Evolutionary conservation across 2,329 filamentous ascomycete species (phyloP).

Genomic region (Escovopsis weberi): DNA sequence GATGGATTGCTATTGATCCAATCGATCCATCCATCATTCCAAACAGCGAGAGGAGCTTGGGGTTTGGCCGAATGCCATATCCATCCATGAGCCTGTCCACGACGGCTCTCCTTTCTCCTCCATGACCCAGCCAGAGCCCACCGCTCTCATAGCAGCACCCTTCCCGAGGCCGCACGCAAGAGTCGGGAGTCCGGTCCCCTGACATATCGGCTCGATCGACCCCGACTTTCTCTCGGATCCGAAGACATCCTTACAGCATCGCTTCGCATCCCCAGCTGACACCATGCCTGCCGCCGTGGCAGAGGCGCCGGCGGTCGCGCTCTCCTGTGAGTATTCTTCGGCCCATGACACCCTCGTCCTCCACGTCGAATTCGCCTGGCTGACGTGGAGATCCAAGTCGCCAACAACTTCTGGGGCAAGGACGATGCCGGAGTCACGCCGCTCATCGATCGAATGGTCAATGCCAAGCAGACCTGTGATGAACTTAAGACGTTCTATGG

Average conservation of each 20-base stretch:
- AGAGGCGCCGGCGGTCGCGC: conserved; percentile 49
- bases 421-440: conserved; percentile 91
- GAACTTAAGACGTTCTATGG: conserved; percentile 86
- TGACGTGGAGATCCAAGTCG: conserved; percentile 41
- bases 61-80: no score
- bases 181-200: no score
- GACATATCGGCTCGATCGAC: no score
- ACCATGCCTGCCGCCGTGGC: conserved; percentile 46
- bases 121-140: no score
- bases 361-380: no score
- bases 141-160: no score
- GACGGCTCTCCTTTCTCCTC: background rate
- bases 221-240: no score
- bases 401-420: conserved; percentile 99
- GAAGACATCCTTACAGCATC: background rate
- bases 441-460: conserved; percentile 85
- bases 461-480: conserved; percentile 86
- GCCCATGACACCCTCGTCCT: no score
- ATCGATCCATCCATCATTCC: background rate
- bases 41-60: no score
- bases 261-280: conserved; percentile 8
- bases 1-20: background rate
- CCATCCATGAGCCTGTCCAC: background rate
- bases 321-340: conserved; percentile 42
- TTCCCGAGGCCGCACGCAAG: no score